Evolutionary conservation across 2,329 filamentous ascomycete species (phyloP), one percentile per base, ranked within the genome.

Genomic region (Aspergillus sp.): DNA sequence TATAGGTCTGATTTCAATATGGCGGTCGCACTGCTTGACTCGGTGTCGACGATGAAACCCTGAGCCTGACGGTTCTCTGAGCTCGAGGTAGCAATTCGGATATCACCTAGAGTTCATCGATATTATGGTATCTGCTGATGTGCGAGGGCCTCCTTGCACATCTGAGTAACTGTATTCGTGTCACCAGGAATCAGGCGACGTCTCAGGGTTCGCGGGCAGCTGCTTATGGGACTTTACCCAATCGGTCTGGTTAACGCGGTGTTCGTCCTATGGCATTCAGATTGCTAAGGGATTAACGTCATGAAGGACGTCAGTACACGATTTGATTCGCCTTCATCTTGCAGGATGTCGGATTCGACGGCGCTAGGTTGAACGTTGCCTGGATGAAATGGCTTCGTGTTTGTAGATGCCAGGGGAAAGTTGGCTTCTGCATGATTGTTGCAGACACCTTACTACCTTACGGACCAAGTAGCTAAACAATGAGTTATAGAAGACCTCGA

Each of bases 21-120:
- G 43, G 25, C 43, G 31, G 43, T 53, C 43, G 46, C 51, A 53
- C 51, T 53, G 43, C 51, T 21, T n/a, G n/a, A 31, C 31, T 53
- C n/a, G 14, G 40, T 23, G 50, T 37, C 31, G 37, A 35, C 49
- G 40, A n/a, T 45, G 40, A 33, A 25, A 45, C 43, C 27, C 21
- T 25, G 15, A 45, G 9, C 44, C 11, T 31, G 44, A 25, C n/a
- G 14, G 6, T n/a, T n/a, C 19, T 23, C 23, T 23, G 14, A 4
- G 25, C 25, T 9, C 8, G 67, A 48, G 52, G 19, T 72, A 72
- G 25, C 68, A 62, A 31, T 80, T 67, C 46, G 75, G 68, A 40
- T 80, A 70, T 54, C 75, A 77, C 61, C 79, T 78, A 84, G 60
- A 56, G 86, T 77, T 17, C 76, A 41, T 81, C 78, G 52, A 86